These are phyloP conservation scores for Phytophthora kernoviae DNA, from an alignment of 352 stramenopile genomes.

Conservation along the genomic window DNA sequence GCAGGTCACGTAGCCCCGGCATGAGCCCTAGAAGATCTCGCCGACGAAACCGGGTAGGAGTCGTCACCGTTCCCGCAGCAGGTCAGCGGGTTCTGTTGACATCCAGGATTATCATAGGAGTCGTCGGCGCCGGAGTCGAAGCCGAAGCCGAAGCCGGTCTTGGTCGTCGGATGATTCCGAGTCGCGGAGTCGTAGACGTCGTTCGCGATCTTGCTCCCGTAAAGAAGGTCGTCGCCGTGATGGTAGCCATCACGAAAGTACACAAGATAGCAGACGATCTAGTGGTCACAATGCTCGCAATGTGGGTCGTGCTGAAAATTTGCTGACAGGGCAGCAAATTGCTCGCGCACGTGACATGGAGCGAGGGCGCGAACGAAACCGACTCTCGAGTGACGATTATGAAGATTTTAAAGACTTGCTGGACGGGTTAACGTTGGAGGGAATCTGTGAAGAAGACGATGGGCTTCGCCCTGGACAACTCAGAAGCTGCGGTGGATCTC, in stretches of 20 bases:
- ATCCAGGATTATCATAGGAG: slow-evolving; percentile 13
- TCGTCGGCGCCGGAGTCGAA: slow-evolving; percentile 16
- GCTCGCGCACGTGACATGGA: slow-evolving; percentile 70
- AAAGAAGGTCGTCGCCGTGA: slow-evolving; percentile 11
- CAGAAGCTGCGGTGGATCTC: slow-evolving; percentile 74
- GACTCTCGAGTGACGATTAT: slow-evolving; percentile 55
- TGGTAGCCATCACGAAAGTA: slow-evolving; percentile 15
- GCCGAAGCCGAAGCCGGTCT: slow-evolving; percentile 33
- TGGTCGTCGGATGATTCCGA: slow-evolving; percentile 29
- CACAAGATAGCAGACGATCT: slow-evolving; percentile 10
- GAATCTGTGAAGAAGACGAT: slow-evolving; percentile 74
- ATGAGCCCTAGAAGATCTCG: slow-evolving; percentile 24
- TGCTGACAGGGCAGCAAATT: slow-evolving; percentile 79
- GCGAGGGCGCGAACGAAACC: slow-evolving; percentile 56
- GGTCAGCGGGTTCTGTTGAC: slow-evolving; percentile 24
- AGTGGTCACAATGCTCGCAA: slow-evolving; percentile 2
- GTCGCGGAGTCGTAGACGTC: slow-evolving; percentile 20
- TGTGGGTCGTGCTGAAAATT: slow-evolving; percentile 21
- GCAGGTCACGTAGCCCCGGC: slow-evolving; percentile 43
- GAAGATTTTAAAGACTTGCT: slow-evolving; percentile 60
- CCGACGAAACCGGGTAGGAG: slow-evolving; percentile 30
- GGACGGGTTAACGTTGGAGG: slow-evolving; percentile 57
- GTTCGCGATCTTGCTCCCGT: slow-evolving; percentile 16
- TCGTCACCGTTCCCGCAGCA: slow-evolving; percentile 31
- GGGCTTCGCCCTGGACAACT: slow-evolving; percentile 83